Base-by-base conservation (phyloP, 345 rosid genomes). In the Citrus unshiu region DNA sequence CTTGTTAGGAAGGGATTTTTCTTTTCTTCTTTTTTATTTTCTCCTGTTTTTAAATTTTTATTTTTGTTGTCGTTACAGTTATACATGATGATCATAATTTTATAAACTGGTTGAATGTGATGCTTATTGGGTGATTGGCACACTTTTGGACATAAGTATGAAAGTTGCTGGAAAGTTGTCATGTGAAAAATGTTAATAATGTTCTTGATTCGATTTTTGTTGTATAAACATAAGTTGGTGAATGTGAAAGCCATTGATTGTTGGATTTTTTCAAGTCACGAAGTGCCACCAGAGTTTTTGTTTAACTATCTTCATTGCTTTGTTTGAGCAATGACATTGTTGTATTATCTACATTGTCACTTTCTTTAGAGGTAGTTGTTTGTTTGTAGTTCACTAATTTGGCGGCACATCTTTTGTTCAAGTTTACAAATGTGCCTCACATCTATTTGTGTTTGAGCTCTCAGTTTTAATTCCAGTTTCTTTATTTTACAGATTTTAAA, bases 1-100 rank as follows among this genome's bases (percentile, higher is more conserved):
- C 21, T 13, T 46, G 51, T 46, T 12, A 43, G 51, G 51, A 85
- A 59, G 84, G 64, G 70, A 73, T 68, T 35, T 76, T 56, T 25
- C 75, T 67, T 6, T 39, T 29, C 63, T 68, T 30, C 37, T 35
- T 77, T 67, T 3, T 39, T 25, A 2, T 37, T 37, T 7, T 22
- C 64, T 68, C 34, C 10, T 29, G 59, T 58, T 46, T 46, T 13
- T 3, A 46, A 46, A 12, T 46, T 46, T 46, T 46, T 12, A 46
- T 46, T 51, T 73, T 59, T 40, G 37, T 49, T 73, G 57, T 64
- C n/a, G 30, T 65, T 30, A 12, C 51, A 29, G 4, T 4, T 30
- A 71, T 18, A 32, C 62, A 19, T 71, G 37, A 30, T 71, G 14
- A 74, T 61, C 7, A 9, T 27, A 19, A 19, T 29, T 21, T n/a